Evolutionary conservation across 306 rosid genomes (phyloP), one percentile per base, ranked within the genome.

Genomic region (Corylus americana): DNA sequence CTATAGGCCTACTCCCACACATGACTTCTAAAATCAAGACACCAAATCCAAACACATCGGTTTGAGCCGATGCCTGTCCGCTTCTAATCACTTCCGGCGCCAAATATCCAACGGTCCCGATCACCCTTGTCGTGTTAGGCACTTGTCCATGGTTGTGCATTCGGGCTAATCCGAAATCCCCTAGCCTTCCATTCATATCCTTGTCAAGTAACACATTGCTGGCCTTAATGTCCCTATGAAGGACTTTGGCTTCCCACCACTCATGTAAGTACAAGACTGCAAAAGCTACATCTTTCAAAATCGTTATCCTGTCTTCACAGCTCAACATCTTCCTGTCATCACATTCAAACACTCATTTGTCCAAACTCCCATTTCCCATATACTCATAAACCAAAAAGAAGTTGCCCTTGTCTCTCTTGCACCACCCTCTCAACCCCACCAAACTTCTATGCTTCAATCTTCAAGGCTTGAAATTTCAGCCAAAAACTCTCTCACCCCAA

Each of bases 321-420:
- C 74, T 78, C 59, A 92, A 71, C 85, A 87, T 83, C 76, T 79
- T 85, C 14, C 77, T 82, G 49, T 85, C 87, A 45, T 85, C 90
- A 69, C 81, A 80, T 22, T 89, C 87, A 74, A 90, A 87, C 18
- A 94, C 85, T 82, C 93, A 74, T 74, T 86, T 86, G 68, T 94
- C 97, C 47, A 94, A 82, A 66, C 98, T 92, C 35, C 95, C 97
- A 64, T 94, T 94, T 76, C 90, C 97, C 97, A 94, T 91, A 35
- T 88, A 92, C 10, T 94, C 95, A 81, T 94, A 94, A 18, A 91
- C 78, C 55, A 94, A 50, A 48, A 94, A 73, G 91, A 94, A 90
- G 79, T 53, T 77, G 2, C 97, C 92, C 25, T 55, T 51, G 42
- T 92, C 93, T 84, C 74, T 78, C 83, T 94, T 94, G 64, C 97